Evolutionary conservation across 257 asterid species (phyloP).

Genomic region (Gentiana dahurica): DNA sequence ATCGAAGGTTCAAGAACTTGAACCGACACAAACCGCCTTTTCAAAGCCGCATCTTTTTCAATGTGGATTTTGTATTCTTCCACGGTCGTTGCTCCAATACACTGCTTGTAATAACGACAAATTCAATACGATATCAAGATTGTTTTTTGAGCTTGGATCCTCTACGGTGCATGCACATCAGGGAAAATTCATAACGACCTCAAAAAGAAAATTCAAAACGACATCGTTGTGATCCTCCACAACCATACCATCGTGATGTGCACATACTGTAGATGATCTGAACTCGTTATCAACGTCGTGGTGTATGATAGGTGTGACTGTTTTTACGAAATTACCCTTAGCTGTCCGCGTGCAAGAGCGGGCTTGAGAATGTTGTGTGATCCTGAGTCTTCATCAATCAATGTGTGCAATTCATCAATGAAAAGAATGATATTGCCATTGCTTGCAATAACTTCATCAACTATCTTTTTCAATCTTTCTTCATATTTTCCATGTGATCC

Average conservation of each 20-base stretch:
- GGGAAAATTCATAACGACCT: too few species aligned
- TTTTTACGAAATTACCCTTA: conserved; percentile 14
- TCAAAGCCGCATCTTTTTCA: conserved; percentile 47
- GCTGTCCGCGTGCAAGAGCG: conserved; percentile 32
- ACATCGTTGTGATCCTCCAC: not conserved
- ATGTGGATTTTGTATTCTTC: conserved; percentile 46
- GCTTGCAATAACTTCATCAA: conserved; percentile 25
- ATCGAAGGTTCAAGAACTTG: conserved; percentile 35
- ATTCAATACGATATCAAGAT: too few species aligned
- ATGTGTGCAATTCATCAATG: conserved; percentile 35
- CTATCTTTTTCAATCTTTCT: conserved; percentile 25
- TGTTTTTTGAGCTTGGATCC: too few species aligned
- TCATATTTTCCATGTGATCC: conserved; percentile 35
- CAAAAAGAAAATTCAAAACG: not conserved
- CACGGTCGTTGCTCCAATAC: conserved; percentile 54
- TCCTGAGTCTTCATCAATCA: conserved; percentile 30
- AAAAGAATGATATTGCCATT: conserved; percentile 28
- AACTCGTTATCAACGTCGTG: not conserved
- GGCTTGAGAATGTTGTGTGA: conserved; percentile 32
- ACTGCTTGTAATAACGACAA: conserved; percentile 12
- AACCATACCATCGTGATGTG: too few species aligned
- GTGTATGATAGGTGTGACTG: not conserved
- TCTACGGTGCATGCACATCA: too few species aligned
- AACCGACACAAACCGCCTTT: conserved; percentile 36
- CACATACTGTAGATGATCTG: not conserved